A percentile compares a stretch with the other conserved stretches of the same genome.
These are phyloP conservation scores for Alternaria angustiovoidea DNA, from an alignment of 2,329 filamentous ascomycete genomes.

Conservation along the genomic window DNA sequence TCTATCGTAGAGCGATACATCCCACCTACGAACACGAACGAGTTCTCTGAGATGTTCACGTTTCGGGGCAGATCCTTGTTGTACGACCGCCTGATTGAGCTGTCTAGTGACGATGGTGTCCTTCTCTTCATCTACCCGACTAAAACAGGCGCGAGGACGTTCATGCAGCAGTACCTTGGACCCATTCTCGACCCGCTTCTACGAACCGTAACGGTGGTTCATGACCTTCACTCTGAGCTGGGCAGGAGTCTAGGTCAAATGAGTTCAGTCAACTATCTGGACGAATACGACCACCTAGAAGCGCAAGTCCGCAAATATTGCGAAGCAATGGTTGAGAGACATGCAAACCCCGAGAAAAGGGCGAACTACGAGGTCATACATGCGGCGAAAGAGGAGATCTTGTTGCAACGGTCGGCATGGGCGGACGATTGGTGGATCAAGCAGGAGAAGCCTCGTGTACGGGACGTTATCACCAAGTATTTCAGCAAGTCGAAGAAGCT, in stretches of 20 bases:
- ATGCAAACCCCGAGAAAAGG: conserved; percentile 37
- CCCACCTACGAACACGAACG: conserved; percentile 66
- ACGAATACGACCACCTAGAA: conserved; percentile 62
- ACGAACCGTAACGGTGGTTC: conserved; percentile 65
- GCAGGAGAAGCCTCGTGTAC: conserved; percentile 68
- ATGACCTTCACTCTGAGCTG: conserved; percentile 66
- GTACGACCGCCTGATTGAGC: conserved; percentile 67
- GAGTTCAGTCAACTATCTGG: conserved; percentile 61
- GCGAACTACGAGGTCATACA: conserved; percentile 58
- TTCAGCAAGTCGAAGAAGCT: conserved; percentile 56
- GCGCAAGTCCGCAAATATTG: conserved; percentile 43
- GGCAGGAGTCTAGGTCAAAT: conserved; percentile 63
- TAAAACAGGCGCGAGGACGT: conserved; percentile 63
- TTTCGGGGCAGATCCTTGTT: conserved; percentile 63
- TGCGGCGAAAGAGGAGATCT: conserved; percentile 60
- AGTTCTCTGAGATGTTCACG: conserved; percentile 67
- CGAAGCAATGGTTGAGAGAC: conserved; percentile 36
- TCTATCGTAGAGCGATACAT: conserved; percentile 71
- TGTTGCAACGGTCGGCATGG: conserved; percentile 64
- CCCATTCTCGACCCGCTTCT: conserved; percentile 69
- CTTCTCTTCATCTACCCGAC: conserved; percentile 71
- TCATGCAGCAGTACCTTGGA: conserved; percentile 66
- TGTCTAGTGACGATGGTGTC: conserved; percentile 65
- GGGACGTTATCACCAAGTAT: conserved; percentile 58
- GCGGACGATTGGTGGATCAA: conserved; percentile 69